Conservation (phyloP, 75 land plant species). For the Pinus albicaulis region DNA sequence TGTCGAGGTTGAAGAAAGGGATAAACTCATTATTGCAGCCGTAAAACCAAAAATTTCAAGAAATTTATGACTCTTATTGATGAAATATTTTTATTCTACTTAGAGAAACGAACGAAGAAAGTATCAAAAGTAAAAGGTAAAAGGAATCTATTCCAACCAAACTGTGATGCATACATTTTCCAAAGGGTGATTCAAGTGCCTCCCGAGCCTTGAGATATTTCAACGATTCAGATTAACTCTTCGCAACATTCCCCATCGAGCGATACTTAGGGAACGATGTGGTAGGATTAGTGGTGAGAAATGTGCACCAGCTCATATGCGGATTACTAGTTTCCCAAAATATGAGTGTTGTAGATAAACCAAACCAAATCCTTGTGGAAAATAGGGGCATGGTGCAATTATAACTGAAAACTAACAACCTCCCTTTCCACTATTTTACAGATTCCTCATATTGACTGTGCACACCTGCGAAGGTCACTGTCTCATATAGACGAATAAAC, state of each 20-base stretch:
- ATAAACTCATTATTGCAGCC: not conserved
- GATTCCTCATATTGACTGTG: too few species aligned
- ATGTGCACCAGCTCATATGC: not conserved
- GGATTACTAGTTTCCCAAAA: not conserved
- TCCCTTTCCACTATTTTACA: not conserved
- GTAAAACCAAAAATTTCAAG: not conserved
- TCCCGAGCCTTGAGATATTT: not conserved
- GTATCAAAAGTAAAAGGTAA: not conserved
- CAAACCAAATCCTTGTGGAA: not conserved
- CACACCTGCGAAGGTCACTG: too few species aligned
- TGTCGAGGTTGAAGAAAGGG: not conserved
- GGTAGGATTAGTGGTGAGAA: not conserved
- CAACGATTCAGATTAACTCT: not conserved
- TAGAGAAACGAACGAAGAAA: not conserved
- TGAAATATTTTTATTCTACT: too few species aligned
- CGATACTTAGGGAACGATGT: not conserved
- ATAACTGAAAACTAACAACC: not conserved
- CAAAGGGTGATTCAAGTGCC: not conserved
- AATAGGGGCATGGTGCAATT: too few species aligned
- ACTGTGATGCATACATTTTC: conserved; percentile 4
- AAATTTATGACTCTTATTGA: not conserved
- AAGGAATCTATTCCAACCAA: not conserved
- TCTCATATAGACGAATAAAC: too few species aligned
- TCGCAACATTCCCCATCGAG: not conserved
- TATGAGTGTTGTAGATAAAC: not conserved